Evolutionary conservation across 2,329 filamentous ascomycete genomes (phyloP), one percentile per base, ranked within the genome.

Genomic region (Neopestalotiopsis rosae): DNA sequence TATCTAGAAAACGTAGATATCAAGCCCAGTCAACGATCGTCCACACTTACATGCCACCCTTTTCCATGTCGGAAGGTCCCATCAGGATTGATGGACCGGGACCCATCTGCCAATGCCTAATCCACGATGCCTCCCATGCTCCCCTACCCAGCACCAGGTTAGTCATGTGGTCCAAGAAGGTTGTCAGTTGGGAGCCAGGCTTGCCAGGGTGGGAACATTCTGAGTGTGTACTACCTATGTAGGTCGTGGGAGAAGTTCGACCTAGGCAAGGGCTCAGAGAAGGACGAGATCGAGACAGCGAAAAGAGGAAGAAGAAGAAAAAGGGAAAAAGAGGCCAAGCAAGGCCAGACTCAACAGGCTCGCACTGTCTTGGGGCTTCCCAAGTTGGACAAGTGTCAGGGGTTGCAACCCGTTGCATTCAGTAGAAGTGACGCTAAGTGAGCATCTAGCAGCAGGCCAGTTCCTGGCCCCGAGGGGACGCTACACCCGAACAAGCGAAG

Each of bases 321-420:
- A 20, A 20, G 20, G 45, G 14, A n/a, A 52, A 20, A 52, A 52
- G 24, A 34, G 24, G 24, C 57, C 24, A 38, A 24, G 28, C 61
- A 7, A 63, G 32, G 14, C 24, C 38, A 13, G 34, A 9, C 17
- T 38, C 61, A 20, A 3, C 32, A 28, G 32, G 28, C 32, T 66
- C n/a, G 32, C 49, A 66, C 63, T 66, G 63, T 66, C 63, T 66
- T 24, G n/a, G 45, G 45, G 40, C 24, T 56, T 66, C 63, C 63
- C 52, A 66, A 66, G 42, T 38, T n/a, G 63, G 63, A 49, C 63
- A 66, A 66, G 63, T 34, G 42, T 38, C 63, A 66, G 63, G 63
- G 63, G 63, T 66, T 49, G 30, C 24, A 66, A 42, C 49, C 52
- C 34, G 42, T 20, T 34, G 4, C 63, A 38, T 5, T 10, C 38